Evolutionary conservation across 306 rosid species (phyloP).

Genomic region (Rosa rugosa): DNA sequence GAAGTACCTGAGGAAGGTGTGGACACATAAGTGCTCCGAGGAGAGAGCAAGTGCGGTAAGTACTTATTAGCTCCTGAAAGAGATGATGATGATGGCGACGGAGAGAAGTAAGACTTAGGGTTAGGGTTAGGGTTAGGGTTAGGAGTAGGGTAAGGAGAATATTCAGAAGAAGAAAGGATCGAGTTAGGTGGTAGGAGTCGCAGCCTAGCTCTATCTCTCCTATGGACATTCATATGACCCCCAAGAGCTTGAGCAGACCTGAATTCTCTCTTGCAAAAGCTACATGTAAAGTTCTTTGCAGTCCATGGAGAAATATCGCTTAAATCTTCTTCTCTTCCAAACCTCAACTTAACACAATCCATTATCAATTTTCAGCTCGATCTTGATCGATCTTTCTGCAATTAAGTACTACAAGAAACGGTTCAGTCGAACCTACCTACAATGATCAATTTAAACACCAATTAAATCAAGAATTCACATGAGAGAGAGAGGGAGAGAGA

Average conservation of each 20-base stretch:
- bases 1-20: not conserved
- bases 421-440: constrained; percentile 17
- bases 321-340: constrained; percentile 39
- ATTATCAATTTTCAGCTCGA: constrained; percentile 3
- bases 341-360: constrained; percentile 29
- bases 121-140: constrained; percentile 23
- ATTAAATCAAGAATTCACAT: not conserved
- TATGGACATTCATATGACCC: constrained; percentile 91
- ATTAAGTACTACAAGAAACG: constrained; percentile 27
- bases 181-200: constrained; percentile 42
- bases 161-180: constrained; percentile 36
- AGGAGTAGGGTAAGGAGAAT: constrained; percentile 11
- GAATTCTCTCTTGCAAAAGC: constrained; percentile 83
- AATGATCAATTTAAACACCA: constrained; percentile 15
- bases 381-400: constrained; percentile 28
- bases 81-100: constrained; percentile 23
- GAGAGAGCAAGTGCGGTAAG: not conserved
- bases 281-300: constrained; percentile 57
- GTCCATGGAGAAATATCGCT: constrained; percentile 47
- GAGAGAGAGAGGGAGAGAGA: constrained; percentile 18
- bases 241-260: constrained; percentile 88
- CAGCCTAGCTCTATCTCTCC: constrained; percentile 81
- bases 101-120: constrained; percentile 36
- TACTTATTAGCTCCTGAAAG: not conserved
- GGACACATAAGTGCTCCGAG: not conserved